These are phyloP conservation scores for Alternaria longipes DNA, from an alignment of 2,329 filamentous ascomycete genomes.

Conservation along the genomic window DNA sequence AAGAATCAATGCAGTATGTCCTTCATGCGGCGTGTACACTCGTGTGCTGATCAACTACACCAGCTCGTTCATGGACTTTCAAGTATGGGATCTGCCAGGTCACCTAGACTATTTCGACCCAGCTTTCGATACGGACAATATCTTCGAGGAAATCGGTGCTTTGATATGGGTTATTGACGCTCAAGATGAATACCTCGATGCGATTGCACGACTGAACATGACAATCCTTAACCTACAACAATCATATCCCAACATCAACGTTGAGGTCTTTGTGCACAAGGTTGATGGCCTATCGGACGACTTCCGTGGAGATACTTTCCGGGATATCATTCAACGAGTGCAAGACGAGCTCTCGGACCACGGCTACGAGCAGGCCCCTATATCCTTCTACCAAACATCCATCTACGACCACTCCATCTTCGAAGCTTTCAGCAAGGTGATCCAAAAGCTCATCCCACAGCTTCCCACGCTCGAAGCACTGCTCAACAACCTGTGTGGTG, in stretches of 20 bases:
- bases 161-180: constrained; percentile 99
- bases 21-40: neutral
- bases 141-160: constrained; percentile 93
- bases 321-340: constrained; percentile 95
- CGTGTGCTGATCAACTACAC: constrained; percentile 9
- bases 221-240: constrained; percentile 91
- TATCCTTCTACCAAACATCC: constrained; percentile 94
- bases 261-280: constrained; percentile 99
- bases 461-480: constrained; percentile 92
- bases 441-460: constrained; percentile 95
- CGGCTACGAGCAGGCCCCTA: constrained; percentile 90
- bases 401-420: constrained; percentile 99
- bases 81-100: constrained; percentile 97
- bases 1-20: constrained; percentile 90
- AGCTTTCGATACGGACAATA: constrained; percentile 88
- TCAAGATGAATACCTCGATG: constrained; percentile 96
- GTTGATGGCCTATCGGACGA: constrained; percentile 97
- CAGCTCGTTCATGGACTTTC: constrained; percentile 99
- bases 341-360: constrained; percentile 95
- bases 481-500: constrained; percentile 91
- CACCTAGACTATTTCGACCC: constrained; percentile 93
- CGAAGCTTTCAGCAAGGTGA: constrained; percentile 97
- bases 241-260: constrained; percentile 90
- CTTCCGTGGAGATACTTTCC: constrained; percentile 94
- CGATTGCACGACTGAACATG: constrained; percentile 83